Base-by-base conservation (phyloP, 768 basidiomycete species). In the Lactarius sp. region DNA sequence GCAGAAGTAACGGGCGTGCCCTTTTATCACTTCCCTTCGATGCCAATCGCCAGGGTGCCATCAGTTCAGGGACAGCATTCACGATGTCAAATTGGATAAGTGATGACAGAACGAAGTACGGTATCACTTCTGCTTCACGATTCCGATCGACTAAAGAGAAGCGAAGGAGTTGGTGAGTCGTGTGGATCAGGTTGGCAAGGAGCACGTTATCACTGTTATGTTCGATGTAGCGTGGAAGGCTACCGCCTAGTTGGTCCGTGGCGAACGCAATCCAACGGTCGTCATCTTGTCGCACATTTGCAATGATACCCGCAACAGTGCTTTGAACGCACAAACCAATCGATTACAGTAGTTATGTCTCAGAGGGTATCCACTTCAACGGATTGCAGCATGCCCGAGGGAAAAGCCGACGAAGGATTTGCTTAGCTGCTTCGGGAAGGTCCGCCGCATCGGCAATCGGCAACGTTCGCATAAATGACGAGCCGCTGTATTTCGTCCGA, bases 1-100 rank as follows among this genome's bases (percentile, higher is more conserved):
- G 61, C 47, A 62, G 46, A 52, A 49, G 33, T 31, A 47, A 47
- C n/a, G 53, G 50, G 34, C 56, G 64, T 5, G 61, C 64, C 1
- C 56, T 65, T 33, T 37, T 66, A 14, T 58, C 56, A 7, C 52
- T 66, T 6, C 64, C 64, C 9, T 66, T 64, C 39, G 44, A 53
- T 34, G 61, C 34, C 8, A 2, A 6, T 18, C 61, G 64, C 5
- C 27, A 36, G 12, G 61, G 64, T 44, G 52, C 56, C 12, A 62
- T 66, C 39, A 27, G 27, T 27, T 27, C 27, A 27, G 27, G 27
- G 27, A 27, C 27, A 27, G 27, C 27, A 27, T 27, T 27, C 27
- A 27, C 27, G 27, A 27, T 27, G 27, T 27, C 27, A 27, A 27
- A 27, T 27, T 27, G 27, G 27, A 27, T 27, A 27, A 27, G 27